These are phyloP conservation scores for Euphorbia pulcherrima DNA, from an alignment of 345 rosid genomes.

Conservation along the genomic window DNA sequence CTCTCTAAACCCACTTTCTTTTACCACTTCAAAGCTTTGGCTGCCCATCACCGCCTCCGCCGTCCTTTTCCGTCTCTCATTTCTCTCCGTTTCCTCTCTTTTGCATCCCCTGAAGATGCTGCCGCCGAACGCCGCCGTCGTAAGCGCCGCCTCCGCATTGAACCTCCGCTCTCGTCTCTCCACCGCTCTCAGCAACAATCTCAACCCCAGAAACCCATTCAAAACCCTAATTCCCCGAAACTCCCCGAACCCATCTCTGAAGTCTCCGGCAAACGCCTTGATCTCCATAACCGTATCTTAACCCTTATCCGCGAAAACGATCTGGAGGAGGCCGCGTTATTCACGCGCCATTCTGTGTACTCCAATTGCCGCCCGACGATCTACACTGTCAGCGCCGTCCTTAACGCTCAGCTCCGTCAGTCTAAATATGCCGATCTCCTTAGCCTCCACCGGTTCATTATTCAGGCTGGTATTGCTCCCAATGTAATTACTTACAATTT, in stretches of 20 bases:
- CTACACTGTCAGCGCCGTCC: conserved; percentile 76
- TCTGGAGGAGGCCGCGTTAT: conserved; percentile 83
- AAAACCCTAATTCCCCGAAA: conserved; percentile 79
- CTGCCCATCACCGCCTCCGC: conserved; percentile 30
- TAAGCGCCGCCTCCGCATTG: conserved; percentile 77
- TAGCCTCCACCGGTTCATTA: conserved; percentile 69
- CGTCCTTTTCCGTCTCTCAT: conserved; percentile 14
- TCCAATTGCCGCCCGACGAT: conserved; percentile 91
- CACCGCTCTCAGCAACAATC: conserved; percentile 49
- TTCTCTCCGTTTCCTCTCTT: conserved; percentile 54
- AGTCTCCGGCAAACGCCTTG: conserved; percentile 72
- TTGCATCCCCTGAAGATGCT: conserved; percentile 77
- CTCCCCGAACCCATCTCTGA: conserved; percentile 72
- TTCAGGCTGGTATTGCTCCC: conserved; percentile 75
- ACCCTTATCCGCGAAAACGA: conserved; percentile 69
- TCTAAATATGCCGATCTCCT: conserved; percentile 67
- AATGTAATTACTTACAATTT: conserved; percentile 71
- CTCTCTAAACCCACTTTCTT: conserved; percentile 51
- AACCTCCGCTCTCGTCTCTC: conserved; percentile 69
- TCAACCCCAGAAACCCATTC: conserved; percentile 52
- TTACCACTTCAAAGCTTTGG: conserved; percentile 40
- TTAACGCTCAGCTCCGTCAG: conserved; percentile 80
- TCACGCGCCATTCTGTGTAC: conserved; percentile 86
- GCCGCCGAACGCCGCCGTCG: conserved; percentile 90
- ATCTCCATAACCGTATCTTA: conserved; percentile 73